These are phyloP conservation scores for Nephromyces sp. DNA, from an alignment of 169 alveolate genomes.

Conservation along the genomic window DNA sequence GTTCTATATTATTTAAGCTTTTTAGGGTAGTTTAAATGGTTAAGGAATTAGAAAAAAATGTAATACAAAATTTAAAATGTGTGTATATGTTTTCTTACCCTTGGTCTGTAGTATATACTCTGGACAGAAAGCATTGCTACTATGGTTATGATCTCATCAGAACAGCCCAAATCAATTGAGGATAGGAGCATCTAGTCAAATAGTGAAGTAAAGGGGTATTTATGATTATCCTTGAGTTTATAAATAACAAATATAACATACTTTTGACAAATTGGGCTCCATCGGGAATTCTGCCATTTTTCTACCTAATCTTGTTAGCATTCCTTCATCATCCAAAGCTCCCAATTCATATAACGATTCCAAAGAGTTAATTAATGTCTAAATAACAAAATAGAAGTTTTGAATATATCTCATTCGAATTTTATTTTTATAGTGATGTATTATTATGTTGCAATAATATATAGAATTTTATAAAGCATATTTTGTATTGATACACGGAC, in stretches of 20 bases:
- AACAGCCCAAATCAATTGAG: slow-evolving; percentile 92
- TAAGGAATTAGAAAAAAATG: not conserved
- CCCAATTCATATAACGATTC: slow-evolving; percentile 93
- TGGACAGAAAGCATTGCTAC: slow-evolving; percentile 95
- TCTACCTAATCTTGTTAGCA: slow-evolving; percentile 95
- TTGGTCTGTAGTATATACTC: slow-evolving; percentile 93
- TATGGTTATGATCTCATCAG: slow-evolving; percentile 93
- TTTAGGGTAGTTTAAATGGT: no score
- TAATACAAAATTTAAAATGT: not conserved
- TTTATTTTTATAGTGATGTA: no score
- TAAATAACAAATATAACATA: no score
- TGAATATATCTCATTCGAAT: no score
- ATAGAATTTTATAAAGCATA: no score
- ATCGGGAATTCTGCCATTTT: slow-evolving; percentile 99
- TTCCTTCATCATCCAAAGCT: slow-evolving; percentile 99
- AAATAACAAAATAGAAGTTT: no score
- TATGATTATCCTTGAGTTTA: no score
- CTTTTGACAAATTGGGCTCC: slow-evolving; percentile 90
- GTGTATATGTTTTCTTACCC: slow-evolving; percentile 24
- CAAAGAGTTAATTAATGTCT: slow-evolving; percentile 92
- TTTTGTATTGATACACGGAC: no score
- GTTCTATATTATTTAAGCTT: no score
- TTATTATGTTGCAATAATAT: no score
- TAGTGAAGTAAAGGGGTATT: not conserved
- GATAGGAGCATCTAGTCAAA: slow-evolving; percentile 79